Evolutionary conservation across 768 basidiomycete species (phyloP), one percentile per base, ranked within the genome.

Genomic region (Russula foetens): DNA sequence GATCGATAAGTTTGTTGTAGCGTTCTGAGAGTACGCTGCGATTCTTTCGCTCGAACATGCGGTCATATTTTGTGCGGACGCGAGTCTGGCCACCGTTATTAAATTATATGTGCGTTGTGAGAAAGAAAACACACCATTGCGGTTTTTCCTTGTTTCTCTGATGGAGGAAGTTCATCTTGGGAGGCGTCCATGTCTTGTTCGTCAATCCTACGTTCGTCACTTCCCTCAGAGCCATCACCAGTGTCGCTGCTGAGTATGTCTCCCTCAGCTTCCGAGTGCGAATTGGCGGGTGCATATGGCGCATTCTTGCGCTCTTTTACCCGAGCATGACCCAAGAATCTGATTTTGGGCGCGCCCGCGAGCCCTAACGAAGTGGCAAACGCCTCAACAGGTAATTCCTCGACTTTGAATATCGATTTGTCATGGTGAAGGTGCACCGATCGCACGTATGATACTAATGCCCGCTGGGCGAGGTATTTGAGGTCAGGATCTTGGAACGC

Each of bases 41-140:
- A 70, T 97, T 98, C 72, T 92, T 96, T 58, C 95, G 84, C 69
- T 90, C 89, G 70, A 98, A 98, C 94, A 99, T 98, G 54, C 92
- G 84, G 72, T 98, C 96, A 71, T 98, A 97, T 74, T 96, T 98
- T 3, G 96, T 98, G 53, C 90, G 83, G 0, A 89, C 85, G 45
- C 73, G 75, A 39, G 51, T 23, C 61, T 62, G 21, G 45, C 41
- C 21, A 21, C 39, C n/a, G 14, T 23, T 47, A 21, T 19, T 31
- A 46, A 48, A 47, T 50, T 38, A 21, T 38, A n/a, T 43, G 31
- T 35, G 39, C 6, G n/a, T 15, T 2, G 29, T 15, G 14, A 26
- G 35, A 51, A 11, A 43, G 28, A 9, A 14, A 51, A 12, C 56
- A 56, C 55, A 49, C 39, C 41, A 47, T 31, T 26, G 50, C 41